Conservation (phyloP, 2,329 filamentous ascomycete species). For the Setomelanomma holmii region DNA sequence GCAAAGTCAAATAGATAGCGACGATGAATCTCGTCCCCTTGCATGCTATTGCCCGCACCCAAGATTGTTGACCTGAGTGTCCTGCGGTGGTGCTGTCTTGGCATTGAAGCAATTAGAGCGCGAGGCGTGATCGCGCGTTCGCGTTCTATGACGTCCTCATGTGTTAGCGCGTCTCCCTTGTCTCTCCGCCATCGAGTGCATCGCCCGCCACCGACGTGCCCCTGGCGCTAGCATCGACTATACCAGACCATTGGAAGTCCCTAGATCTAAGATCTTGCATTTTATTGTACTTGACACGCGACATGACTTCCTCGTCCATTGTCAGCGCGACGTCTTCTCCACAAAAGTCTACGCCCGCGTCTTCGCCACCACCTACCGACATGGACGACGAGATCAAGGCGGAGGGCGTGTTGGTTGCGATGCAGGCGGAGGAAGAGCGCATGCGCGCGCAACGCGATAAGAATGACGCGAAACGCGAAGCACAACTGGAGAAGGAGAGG, state of each 20-base stretch:
- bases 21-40: no score
- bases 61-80: no score
- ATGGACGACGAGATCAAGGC: conserved; percentile 35
- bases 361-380: conserved; percentile 39
- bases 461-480: conserved; percentile 54
- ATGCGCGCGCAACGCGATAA: conserved; percentile 53
- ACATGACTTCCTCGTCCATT: conserved; percentile 34
- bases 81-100: neutral
- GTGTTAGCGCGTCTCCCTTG: conserved; percentile 33
- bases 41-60: no score
- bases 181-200: conserved; percentile 16
- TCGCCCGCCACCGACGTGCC: conserved; percentile 14
- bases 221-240: conserved; percentile 8
- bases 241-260: neutral
- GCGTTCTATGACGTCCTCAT: conserved; percentile 31
- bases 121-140: conserved; percentile 36
- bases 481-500: conserved; percentile 53
- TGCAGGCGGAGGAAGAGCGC: conserved; percentile 56
- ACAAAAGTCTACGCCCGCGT: conserved; percentile 41
- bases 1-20: no score
- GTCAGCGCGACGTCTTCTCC: conserved; percentile 28
- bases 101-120: conserved; percentile 12
- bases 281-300: neutral
- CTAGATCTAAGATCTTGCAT: neutral
- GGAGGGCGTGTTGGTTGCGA: conserved; percentile 45